Percentiles rank a stretch among this genome's conserved stretches.
Conservation (phyloP, 2,329 filamentous ascomycete species). For the Paecilomyces formosus region DNA sequence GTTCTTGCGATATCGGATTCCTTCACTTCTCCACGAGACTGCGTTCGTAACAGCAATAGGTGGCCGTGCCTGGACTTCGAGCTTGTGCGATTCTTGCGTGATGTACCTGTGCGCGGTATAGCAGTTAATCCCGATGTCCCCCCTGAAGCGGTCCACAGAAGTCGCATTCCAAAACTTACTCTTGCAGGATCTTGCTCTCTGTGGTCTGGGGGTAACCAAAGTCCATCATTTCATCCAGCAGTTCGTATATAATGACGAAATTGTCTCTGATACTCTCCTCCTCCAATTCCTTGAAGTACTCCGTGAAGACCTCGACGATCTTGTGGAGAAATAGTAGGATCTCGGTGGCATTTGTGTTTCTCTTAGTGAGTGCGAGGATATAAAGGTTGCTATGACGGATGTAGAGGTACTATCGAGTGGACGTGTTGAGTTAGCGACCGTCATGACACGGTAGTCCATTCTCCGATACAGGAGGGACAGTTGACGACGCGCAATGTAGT, state of each 20-base stretch:
- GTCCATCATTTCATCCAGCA: constrained; percentile 99
- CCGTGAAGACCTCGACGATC: constrained; percentile 96
- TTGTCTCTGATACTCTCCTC: constrained; percentile 99
- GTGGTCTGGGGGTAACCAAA: constrained; percentile 99
- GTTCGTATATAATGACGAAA: constrained; percentile 98
- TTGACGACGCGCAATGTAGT: constrained; percentile 1
- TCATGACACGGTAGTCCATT: constrained; percentile 1
- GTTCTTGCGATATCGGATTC: constrained; percentile 97
- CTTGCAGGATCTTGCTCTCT: constrained; percentile 95
- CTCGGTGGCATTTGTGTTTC: constrained; percentile 97
- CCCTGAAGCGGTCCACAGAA: neutral
- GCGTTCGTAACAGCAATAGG: constrained; percentile 98
- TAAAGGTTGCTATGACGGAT: constrained; percentile 99
- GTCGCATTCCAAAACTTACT: constrained; percentile 42
- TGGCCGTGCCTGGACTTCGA: constrained; percentile 90
- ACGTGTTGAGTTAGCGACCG: neutral
- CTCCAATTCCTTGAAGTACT: constrained; percentile 98
- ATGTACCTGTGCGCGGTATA: constrained; percentile 57
- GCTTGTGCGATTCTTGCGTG: constrained; percentile 97
- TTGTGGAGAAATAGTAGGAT: constrained; percentile 98
- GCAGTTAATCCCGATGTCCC: constrained; percentile 2
- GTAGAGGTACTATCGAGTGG: constrained; percentile 71
- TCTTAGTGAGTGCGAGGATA: constrained; percentile 93
- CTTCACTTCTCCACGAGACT: constrained; percentile 95
- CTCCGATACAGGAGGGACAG: constrained; percentile 1